phyloP scores from a whole-genome alignment of 2,329 filamentous ascomycete species.

The Ascochyta lentis region DNA sequence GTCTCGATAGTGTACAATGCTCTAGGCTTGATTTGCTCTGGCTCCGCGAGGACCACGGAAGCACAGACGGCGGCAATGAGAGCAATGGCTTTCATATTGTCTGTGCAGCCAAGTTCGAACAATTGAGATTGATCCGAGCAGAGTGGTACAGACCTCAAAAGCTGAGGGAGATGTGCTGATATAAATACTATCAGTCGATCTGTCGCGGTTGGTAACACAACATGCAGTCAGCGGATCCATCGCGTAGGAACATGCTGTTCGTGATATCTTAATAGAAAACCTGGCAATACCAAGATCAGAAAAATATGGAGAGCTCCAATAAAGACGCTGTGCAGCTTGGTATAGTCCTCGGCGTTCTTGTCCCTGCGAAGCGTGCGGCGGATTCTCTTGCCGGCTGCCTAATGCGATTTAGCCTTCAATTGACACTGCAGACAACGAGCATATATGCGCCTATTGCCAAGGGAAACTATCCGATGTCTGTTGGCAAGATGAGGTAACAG shows the following conservation, averaged over 20 bases:
- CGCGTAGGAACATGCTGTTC: slow-evolving; percentile 4
- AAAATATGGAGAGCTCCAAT: slow-evolving; percentile 8
- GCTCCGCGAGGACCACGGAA: slow-evolving; percentile 20
- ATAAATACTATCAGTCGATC: not conserved
- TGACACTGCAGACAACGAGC: not conserved
- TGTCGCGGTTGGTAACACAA: not conserved
- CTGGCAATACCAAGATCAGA: slow-evolving; percentile 11
- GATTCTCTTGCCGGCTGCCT: slow-evolving; percentile 15
- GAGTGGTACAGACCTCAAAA: not conserved
- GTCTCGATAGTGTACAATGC: slow-evolving; percentile 76
- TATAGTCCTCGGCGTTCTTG: slow-evolving; percentile 14
- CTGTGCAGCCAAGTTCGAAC: not conserved
- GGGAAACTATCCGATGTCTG: not conserved
- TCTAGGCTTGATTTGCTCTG: slow-evolving; percentile 20
- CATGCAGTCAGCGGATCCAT: slow-evolving; percentile 10
- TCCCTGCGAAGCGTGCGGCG: slow-evolving; percentile 5
- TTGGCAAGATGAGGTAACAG: not conserved
- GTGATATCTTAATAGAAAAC: not conserved
- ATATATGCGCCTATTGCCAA: not conserved
- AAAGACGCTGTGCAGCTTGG: not conserved
- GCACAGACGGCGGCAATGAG: slow-evolving; percentile 20
- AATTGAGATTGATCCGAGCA: not conserved
- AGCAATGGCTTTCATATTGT: slow-evolving; percentile 13
- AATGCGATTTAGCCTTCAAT: slow-evolving; percentile 3
- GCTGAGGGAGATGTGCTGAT: not conserved